These are phyloP conservation scores for Ascodesmis nigricans DNA, from an alignment of 495 filamentous ascomycete species.

Conservation along the genomic window DNA sequence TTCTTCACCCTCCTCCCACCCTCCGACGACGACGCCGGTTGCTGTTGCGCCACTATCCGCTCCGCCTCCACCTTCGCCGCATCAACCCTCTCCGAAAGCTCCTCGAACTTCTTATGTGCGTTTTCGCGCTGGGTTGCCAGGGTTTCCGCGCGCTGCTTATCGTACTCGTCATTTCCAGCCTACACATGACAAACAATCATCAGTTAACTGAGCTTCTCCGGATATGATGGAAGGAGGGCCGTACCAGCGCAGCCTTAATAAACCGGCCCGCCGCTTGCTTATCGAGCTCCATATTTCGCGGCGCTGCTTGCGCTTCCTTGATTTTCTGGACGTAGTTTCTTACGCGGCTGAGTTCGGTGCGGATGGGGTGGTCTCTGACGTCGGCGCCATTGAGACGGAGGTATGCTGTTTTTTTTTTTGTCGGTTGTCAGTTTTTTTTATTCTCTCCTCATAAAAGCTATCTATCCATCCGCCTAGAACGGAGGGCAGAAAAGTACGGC, in stretches of 20 bases:
- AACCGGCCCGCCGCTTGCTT: slow-evolving; percentile 63
- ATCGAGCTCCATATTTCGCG: slow-evolving; percentile 41
- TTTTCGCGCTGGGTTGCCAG: slow-evolving; percentile 28
- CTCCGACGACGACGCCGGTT: slow-evolving; percentile 24
- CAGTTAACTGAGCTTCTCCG: slow-evolving; percentile 14
- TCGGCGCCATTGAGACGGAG: slow-evolving; percentile 59
- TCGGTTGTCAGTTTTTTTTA: background rate
- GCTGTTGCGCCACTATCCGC: slow-evolving; percentile 20
- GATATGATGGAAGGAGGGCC: slow-evolving; percentile 5
- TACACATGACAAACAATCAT: slow-evolving; percentile 12
- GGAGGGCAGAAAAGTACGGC: slow-evolving; percentile 18
- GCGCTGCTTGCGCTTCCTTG: slow-evolving; percentile 33
- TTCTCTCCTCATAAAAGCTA: background rate
- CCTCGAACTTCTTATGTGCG: slow-evolving; percentile 30
- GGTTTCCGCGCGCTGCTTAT: slow-evolving; percentile 31
- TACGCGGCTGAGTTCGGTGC: slow-evolving; percentile 60
- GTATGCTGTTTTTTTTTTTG: slow-evolving; percentile 32
- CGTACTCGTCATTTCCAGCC: slow-evolving; percentile 42
- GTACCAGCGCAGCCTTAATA: slow-evolving; percentile 54
- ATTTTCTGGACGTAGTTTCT: slow-evolving; percentile 90
- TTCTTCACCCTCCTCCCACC: slow-evolving; percentile 28
- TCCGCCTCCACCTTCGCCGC: slow-evolving; percentile 19
- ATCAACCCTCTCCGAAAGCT: slow-evolving; percentile 20
- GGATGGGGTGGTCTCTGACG: slow-evolving; percentile 64
- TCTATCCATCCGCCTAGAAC: background rate